Evolutionary conservation across 345 rosid genomes (phyloP), one percentile per base, ranked within the genome.

Genomic region (Physaria fendleri): DNA sequence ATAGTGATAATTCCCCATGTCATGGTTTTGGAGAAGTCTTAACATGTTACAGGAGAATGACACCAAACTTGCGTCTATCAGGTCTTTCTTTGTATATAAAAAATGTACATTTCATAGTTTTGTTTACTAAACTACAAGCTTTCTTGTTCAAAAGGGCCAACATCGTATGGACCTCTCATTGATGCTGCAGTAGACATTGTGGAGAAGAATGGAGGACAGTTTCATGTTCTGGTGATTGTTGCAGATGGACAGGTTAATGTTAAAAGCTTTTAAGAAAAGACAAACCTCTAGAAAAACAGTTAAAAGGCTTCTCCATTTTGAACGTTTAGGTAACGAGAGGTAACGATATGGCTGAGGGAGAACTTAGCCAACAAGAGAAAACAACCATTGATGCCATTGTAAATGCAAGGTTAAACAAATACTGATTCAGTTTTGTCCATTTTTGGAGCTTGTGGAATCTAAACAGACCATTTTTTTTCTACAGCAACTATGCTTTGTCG

Each of bases 1-100:
- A 89, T 39, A 55, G 44, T 9, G 93, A 90, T 57, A 78, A 65
- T 60, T 77, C 92, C 3, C 80, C 92, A 24, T 90, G 97, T 75
- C 74, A 81, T 43, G 97, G 97, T n/a, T 84, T 87, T 32, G 95
- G 84, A 73, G 97, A 90, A 62, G 97, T 87, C 29, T 70, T 90
- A 71, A 41, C 78, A 23, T 83, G 97, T 69, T 90, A 90, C 76
- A 78, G 23, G 49, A 75, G 66, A 23, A 74, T 82, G 11, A 81
- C 71, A 35, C 88, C 93, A 7, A 76, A 68, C 70, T 56, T 87
- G 65, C 71, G 71, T 59, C 79, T 90, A 9, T 39, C 97, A 61
- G 97, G 97, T n/a, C n/a, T n/a, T n/a, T n/a, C n/a, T n/a, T n/a
- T n/a, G n/a, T n/a, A n/a, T n/a, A n/a, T n/a, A n/a, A n/a, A n/a